Evolutionary conservation across 1,284 basidiomycete genomes (phyloP).

Genomic region (Coriolopsis trogii): DNA sequence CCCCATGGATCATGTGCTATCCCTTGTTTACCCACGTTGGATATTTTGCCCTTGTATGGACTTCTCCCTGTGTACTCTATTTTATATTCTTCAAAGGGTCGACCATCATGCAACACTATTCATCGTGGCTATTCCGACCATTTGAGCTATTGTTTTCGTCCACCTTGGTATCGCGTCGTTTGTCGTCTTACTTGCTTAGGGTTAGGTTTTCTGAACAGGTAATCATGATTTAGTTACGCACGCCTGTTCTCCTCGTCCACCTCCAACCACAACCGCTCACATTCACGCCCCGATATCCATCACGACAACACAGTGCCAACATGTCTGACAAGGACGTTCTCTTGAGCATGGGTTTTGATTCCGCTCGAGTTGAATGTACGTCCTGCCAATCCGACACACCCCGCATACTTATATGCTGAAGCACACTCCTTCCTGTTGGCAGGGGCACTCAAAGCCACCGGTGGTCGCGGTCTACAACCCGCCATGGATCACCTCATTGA

Average conservation of each 20-base stretch:
- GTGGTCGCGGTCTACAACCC: constrained; percentile 79
- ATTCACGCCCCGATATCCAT: background rate
- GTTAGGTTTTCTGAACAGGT: constrained; percentile 16
- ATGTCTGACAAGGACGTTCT: constrained; percentile 83
- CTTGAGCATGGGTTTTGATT: constrained; percentile 85
- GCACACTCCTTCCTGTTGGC: constrained; percentile 5
- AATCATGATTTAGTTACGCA: constrained; percentile 8
- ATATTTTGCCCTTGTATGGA: background rate
- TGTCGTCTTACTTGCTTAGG: too few species aligned
- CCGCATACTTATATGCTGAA: constrained; percentile 2
- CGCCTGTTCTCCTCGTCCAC: background rate
- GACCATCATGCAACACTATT: too few species aligned
- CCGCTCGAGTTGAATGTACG: constrained; percentile 83
- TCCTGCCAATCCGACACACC: constrained; percentile 16
- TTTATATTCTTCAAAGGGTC: too few species aligned
- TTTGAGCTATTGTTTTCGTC: too few species aligned
- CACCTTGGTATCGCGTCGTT: too few species aligned
- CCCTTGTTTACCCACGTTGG: too few species aligned
- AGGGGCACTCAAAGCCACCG: constrained; percentile 88
- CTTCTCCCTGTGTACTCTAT: too few species aligned
- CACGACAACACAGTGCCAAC: background rate
- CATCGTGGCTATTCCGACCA: too few species aligned
- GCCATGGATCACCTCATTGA: constrained; percentile 89
- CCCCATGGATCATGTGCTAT: too few species aligned
- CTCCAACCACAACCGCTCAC: background rate